Evolutionary conservation across 225 moss, liverwort and hornwort genomes (phyloP).

Genomic region (Physcomitrium patens): DNA sequence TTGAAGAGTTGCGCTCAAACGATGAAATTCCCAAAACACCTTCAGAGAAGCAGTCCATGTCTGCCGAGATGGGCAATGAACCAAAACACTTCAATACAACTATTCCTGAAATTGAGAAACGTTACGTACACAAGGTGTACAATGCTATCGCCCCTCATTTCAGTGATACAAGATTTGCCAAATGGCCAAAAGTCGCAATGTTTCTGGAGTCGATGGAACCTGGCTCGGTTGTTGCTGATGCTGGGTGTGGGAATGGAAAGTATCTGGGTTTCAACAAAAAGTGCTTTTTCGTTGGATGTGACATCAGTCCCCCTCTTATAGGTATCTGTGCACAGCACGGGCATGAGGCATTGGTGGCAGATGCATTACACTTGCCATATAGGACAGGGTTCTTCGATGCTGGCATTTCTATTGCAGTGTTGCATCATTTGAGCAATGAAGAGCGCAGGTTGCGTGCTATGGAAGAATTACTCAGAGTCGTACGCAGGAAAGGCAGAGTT

Average conservation of each 20-base stretch:
- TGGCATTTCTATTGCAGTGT: conserved; percentile 90
- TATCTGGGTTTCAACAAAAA: conserved; percentile 82
- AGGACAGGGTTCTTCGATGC: conserved; percentile 87
- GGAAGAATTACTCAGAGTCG: conserved; percentile 86
- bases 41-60: background rate
- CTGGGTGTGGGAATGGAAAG: conserved; percentile 98
- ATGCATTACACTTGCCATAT: conserved; percentile 77
- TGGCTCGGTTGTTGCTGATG: conserved; percentile 85
- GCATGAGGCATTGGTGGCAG: conserved; percentile 92
- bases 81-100: conserved; percentile 47
- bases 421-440: conserved; percentile 95
- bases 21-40: background rate
- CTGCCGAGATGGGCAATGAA: conserved; percentile 13
- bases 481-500: conserved; percentile 69
- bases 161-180: conserved; percentile 95
- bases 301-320: conserved; percentile 88
- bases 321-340: conserved; percentile 80
- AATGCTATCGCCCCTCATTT: conserved; percentile 98
- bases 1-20: conserved; percentile 25
- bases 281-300: conserved; percentile 88
- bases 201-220: conserved; percentile 77
- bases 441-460: conserved; percentile 79
- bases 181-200: conserved; percentile 90
- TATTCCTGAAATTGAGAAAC: conserved; percentile 93
- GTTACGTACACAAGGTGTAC: conserved; percentile 92